Evolutionary conservation across 1,284 basidiomycete species (phyloP).

Genomic region (Cutaneotrichosporon daszewskae): DNA sequence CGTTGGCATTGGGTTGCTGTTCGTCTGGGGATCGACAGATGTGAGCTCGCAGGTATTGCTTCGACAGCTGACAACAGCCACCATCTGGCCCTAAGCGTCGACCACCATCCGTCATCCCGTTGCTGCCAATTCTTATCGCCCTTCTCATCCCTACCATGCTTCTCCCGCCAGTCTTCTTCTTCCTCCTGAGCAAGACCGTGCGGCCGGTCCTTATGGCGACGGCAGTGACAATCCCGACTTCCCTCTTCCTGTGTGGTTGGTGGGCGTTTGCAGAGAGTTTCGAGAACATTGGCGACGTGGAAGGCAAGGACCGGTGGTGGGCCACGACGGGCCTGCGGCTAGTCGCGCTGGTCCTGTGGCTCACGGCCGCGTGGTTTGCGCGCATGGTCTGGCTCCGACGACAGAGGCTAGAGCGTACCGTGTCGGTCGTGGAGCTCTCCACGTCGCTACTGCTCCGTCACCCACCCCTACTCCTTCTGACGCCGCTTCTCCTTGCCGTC

Average conservation of each 20-base stretch:
- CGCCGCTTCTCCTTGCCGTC: slow-evolving; percentile 66
- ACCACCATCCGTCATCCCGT: slow-evolving; percentile 58
- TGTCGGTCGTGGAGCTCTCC: slow-evolving; percentile 71
- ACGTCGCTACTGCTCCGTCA: slow-evolving; percentile 70
- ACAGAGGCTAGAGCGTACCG: slow-evolving; percentile 55
- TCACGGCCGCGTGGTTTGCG: slow-evolving; percentile 64
- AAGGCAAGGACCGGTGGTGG: slow-evolving; percentile 68
- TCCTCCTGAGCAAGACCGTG: slow-evolving; percentile 69
- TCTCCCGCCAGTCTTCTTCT: slow-evolving; percentile 69
- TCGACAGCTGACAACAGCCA: slow-evolving; percentile 2
- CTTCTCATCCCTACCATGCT: slow-evolving; percentile 66
- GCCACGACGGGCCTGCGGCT: slow-evolving; percentile 60
- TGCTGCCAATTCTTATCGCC: slow-evolving; percentile 74
- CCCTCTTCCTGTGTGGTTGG: slow-evolving; percentile 70
- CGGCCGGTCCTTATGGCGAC: slow-evolving; percentile 75
- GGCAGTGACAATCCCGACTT: slow-evolving; percentile 70
- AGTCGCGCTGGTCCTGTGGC: slow-evolving; percentile 69
- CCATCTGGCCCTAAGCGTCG: slow-evolving; percentile 2
- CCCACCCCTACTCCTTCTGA: slow-evolving; percentile 73
- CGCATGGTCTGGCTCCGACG: slow-evolving; percentile 62
- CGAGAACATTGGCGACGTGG: slow-evolving; percentile 65
- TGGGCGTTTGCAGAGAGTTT: slow-evolving; percentile 89
- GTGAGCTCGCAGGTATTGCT: slow-evolving; percentile 17
- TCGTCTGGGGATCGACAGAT: slow-evolving; percentile 47
- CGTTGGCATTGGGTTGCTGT: slow-evolving; percentile 38